Conservation (phyloP, 148 eudicot genomes). For the Chenopodium quinoa region DNA sequence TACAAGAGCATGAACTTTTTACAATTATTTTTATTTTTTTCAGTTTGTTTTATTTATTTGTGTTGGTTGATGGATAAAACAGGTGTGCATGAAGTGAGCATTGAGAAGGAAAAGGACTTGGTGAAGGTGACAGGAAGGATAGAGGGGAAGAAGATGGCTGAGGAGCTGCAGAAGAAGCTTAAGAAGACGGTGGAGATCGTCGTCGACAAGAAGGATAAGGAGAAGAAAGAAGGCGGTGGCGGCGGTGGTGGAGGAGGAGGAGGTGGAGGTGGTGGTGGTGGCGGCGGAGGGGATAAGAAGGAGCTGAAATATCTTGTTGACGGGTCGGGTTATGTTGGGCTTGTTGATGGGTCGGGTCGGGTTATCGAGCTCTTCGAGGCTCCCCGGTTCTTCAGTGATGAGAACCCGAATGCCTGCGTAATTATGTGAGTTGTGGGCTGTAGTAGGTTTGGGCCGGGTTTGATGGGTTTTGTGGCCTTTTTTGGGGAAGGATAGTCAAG, state of each 20-base stretch:
- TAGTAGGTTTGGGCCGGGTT: neutral
- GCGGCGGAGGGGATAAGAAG: constrained; percentile 1
- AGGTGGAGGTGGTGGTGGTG: constrained; percentile 12
- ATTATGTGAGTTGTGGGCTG: constrained; percentile 43
- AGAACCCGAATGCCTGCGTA: constrained; percentile 60
- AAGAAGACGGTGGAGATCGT: constrained; percentile 53
- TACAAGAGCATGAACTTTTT: neutral
- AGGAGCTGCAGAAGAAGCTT: constrained; percentile 41
- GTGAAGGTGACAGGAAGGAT: constrained; percentile 62
- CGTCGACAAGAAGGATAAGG: constrained; percentile 56
- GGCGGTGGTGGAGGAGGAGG: constrained; percentile 10
- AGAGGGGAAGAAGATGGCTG: constrained; percentile 53
- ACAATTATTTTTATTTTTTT: no score
- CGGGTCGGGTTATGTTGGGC: neutral
- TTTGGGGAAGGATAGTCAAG: no score
- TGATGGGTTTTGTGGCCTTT: no score
- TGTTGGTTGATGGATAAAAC: neutral
- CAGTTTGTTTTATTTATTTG: neutral
- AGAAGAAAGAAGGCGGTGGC: constrained; percentile 22
- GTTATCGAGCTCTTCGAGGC: neutral
- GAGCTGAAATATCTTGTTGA: neutral
- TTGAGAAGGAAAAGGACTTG: constrained; percentile 54
- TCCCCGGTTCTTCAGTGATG: constrained; percentile 49
- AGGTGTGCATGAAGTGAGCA: constrained; percentile 52
- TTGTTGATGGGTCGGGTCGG: constrained; percentile 7